phyloP scores from a whole-genome alignment of 495 filamentous ascomycete genomes.

The Eremomyces bilateralis region DNA sequence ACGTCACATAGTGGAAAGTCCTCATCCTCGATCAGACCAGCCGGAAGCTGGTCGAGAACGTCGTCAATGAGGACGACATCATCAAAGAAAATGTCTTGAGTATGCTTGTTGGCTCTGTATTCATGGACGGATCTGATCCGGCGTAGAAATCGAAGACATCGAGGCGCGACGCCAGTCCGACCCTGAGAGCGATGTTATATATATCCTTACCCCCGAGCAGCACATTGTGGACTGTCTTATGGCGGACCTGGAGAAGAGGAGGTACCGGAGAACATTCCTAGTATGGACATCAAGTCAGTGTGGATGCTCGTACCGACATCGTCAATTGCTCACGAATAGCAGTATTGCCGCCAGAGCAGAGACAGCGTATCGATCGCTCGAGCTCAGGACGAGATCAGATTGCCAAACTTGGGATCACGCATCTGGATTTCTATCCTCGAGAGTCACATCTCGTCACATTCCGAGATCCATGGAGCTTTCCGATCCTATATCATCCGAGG shows the following conservation, averaged over 20 bases:
- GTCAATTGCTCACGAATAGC: background rate
- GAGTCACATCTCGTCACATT: slow-evolving; percentile 87
- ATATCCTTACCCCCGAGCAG: slow-evolving; percentile 62
- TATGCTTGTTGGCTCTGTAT: slow-evolving; percentile 21
- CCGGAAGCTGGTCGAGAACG: slow-evolving; percentile 64
- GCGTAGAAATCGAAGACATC: slow-evolving; percentile 71
- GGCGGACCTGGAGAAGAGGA: slow-evolving; percentile 65
- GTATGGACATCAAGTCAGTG: slow-evolving; percentile 65
- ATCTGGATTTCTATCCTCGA: slow-evolving; percentile 69
- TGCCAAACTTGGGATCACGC: slow-evolving; percentile 46
- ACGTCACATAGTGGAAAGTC: slow-evolving; percentile 65
- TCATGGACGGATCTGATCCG: slow-evolving; percentile 13
- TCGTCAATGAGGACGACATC: slow-evolving; percentile 82
- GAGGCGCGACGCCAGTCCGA: slow-evolving; percentile 63
- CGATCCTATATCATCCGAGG: slow-evolving; percentile 69
- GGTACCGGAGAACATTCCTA: slow-evolving; percentile 52
- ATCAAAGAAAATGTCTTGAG: slow-evolving; percentile 88
- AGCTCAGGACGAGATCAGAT: slow-evolving; percentile 47
- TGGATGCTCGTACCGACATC: slow-evolving; percentile 1
- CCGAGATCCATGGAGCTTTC: slow-evolving; percentile 85
- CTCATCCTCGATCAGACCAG: slow-evolving; percentile 66
- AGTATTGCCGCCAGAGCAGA: too few species aligned
- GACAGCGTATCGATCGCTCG: slow-evolving; percentile 33
- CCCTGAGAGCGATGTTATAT: slow-evolving; percentile 77
- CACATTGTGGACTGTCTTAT: slow-evolving; percentile 84